Evolutionary conservation across 2,329 filamentous ascomycete genomes (phyloP).

Genomic region (Sarocladium strictum): DNA sequence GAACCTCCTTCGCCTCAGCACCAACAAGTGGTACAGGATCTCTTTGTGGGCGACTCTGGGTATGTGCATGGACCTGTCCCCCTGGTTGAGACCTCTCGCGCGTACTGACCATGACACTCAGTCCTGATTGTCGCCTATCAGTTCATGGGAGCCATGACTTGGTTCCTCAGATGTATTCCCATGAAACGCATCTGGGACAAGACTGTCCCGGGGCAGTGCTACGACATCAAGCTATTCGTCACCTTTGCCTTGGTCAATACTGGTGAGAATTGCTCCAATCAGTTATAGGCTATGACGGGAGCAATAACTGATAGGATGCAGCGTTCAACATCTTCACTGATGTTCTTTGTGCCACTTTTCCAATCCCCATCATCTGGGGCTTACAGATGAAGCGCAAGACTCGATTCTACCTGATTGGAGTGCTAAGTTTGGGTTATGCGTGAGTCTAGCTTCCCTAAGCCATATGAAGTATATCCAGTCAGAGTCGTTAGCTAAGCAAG

Average conservation of each 20-base stretch:
- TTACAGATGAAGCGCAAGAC: constrained; percentile 30
- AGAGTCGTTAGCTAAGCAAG: background rate
- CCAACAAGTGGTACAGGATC: constrained; percentile 19
- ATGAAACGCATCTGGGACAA: constrained; percentile 9
- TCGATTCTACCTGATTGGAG: constrained; percentile 30
- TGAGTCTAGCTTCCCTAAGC: too few species aligned
- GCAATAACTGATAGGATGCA: background rate
- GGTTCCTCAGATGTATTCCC: constrained; percentile 10
- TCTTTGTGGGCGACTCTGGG: constrained; percentile 17
- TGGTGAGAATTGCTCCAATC: too few species aligned
- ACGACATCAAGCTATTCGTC: constrained; percentile 8
- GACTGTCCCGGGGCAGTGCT: constrained; percentile 6
- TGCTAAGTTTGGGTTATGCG: constrained; percentile 36
- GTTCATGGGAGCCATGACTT: constrained; percentile 9
- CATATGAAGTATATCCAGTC: background rate
- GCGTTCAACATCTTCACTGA: constrained; percentile 35
- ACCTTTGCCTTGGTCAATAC: constrained; percentile 10
- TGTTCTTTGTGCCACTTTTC: constrained; percentile 32
- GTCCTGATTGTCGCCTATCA: constrained; percentile 6
- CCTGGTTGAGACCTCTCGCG: too few species aligned
- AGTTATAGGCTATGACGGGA: too few species aligned
- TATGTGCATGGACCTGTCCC: too few species aligned
- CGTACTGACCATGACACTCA: background rate
- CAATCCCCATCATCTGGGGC: constrained; percentile 33
- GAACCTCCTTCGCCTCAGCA: constrained; percentile 17